A percentile compares a stretch with the other conserved stretches of the same genome.
Evolutionary conservation across 2,329 filamentous ascomycete genomes (phyloP).

Genomic region (Pseudogymnoascus sp.): DNA sequence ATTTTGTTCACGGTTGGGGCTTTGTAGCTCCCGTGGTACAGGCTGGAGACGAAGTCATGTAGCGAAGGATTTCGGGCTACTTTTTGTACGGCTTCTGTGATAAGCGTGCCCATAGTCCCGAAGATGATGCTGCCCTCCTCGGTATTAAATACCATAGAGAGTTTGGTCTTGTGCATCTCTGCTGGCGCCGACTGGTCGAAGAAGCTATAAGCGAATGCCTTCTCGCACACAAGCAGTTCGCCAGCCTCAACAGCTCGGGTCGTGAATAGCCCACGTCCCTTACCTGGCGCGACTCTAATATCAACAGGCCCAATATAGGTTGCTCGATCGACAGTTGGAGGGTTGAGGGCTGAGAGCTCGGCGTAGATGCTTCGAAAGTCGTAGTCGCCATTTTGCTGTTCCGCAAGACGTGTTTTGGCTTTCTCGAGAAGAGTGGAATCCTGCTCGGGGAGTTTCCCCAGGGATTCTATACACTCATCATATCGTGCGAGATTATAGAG

Average conservation of each 20-base stretch:
- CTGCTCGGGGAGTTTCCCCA: background rate
- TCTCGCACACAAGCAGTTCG: slow-evolving; percentile 49
- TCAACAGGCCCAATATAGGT: slow-evolving; percentile 38
- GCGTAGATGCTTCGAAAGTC: slow-evolving; percentile 32
- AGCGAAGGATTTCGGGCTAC: slow-evolving; percentile 35
- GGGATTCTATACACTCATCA: slow-evolving; percentile 19
- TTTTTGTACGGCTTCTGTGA: slow-evolving; percentile 38
- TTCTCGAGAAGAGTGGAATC: background rate
- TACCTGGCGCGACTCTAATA: slow-evolving; percentile 33
- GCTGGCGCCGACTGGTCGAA: background rate
- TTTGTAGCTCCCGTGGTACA: slow-evolving; percentile 36
- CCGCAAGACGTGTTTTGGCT: slow-evolving; percentile 28
- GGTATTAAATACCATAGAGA: slow-evolving; percentile 1
- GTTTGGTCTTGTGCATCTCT: background rate
- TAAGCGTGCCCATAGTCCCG: slow-evolving; percentile 25
- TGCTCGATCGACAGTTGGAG: slow-evolving; percentile 41
- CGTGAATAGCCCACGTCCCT: slow-evolving; percentile 46
- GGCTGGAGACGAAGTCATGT: slow-evolving; percentile 29
- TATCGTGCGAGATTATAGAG: background rate
- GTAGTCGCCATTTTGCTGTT: slow-evolving; percentile 36
- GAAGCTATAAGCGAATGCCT: slow-evolving; percentile 40
- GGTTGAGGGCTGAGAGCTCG: slow-evolving; percentile 29
- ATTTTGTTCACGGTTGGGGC: slow-evolving; percentile 21
- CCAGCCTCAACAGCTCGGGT: slow-evolving; percentile 40
- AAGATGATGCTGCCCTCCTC: slow-evolving; percentile 6